phyloP scores from a whole-genome alignment of 805 yeast species.

The Cyberlindnera samutprakarnensis region DNA sequence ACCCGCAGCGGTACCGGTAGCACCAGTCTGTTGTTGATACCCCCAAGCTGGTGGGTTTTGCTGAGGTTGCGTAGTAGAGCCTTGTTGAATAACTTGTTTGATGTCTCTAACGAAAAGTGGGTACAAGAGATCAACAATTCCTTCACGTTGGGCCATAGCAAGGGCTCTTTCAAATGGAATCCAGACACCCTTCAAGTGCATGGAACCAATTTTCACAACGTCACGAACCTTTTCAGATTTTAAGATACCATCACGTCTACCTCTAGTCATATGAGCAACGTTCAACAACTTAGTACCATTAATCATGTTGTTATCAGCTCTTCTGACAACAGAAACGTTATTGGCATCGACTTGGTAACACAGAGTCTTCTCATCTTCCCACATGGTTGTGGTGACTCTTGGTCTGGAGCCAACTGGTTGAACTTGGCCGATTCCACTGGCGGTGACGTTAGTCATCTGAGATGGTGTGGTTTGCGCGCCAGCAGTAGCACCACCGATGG shows the following conservation, averaged over 20 bases:
- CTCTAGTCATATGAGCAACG: constrained; percentile 84
- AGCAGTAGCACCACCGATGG: constrained; percentile 11
- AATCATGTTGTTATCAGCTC: constrained; percentile 81
- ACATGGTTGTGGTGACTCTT: constrained; percentile 74
- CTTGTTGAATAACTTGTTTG: constrained; percentile 36
- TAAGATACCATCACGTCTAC: constrained; percentile 77
- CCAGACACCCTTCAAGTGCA: constrained; percentile 89
- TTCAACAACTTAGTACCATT: constrained; percentile 79
- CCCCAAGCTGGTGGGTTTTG: constrained; percentile 15
- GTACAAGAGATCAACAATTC: constrained; percentile 57
- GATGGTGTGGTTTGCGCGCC: constrained; percentile 3
- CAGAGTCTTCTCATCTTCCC: constrained; percentile 84
- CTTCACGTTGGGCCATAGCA: constrained; percentile 75
- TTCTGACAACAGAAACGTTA: constrained; percentile 70
- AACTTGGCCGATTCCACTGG: constrained; percentile 21
- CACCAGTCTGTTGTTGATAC: constrained; percentile 6
- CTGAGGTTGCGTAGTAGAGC: constrained; percentile 25
- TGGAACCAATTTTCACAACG: constrained; percentile 79
- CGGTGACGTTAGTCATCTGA: constrained; percentile 5
- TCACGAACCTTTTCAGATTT: constrained; percentile 71
- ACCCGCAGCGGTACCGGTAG: no score
- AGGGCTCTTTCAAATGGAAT: constrained; percentile 79
- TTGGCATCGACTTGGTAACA: constrained; percentile 84
- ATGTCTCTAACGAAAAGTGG: constrained; percentile 72
- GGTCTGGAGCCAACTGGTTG: constrained; percentile 35